These are phyloP conservation scores for Hanseniaspora nectarophila DNA, from an alignment of 805 yeast genomes.

Conservation along the genomic window DNA sequence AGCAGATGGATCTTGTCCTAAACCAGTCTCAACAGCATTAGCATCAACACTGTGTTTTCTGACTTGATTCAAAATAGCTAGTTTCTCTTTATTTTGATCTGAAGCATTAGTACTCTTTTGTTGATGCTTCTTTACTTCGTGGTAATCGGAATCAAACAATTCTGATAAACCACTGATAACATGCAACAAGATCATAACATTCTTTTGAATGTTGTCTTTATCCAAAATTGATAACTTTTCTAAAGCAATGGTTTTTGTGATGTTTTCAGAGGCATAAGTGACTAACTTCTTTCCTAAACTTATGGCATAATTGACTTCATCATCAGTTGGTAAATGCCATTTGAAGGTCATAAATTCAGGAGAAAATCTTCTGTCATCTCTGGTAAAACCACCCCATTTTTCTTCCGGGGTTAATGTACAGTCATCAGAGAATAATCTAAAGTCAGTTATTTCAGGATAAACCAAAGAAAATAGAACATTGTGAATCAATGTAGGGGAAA, in stretches of 20 bases:
- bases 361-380: constrained; percentile 40
- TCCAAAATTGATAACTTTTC: constrained; percentile 18
- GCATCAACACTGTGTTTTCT: constrained; percentile 29
- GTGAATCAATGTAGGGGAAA: constrained; percentile 52
- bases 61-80: constrained; percentile 29
- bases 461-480: constrained; percentile 55
- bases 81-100: constrained; percentile 19
- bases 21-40: constrained; percentile 27
- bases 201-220: constrained; percentile 44
- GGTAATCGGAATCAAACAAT: constrained; percentile 61
- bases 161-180: constrained; percentile 58
- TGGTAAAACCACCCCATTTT: constrained; percentile 69
- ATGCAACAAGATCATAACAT: constrained; percentile 46
- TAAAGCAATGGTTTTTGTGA: constrained; percentile 28
- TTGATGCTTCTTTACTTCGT: constrained; percentile 28
- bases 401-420: constrained; percentile 31
- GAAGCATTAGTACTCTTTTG: constrained; percentile 16
- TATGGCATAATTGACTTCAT: constrained; percentile 50
- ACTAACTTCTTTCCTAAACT: constrained; percentile 43
- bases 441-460: constrained; percentile 46
- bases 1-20: constrained; percentile 17
- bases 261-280: constrained; percentile 32
- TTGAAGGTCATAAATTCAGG: constrained; percentile 40
- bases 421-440: constrained; percentile 40
- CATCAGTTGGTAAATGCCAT: constrained; percentile 63